Percentiles rank a stretch among this genome's conserved stretches.
These are phyloP conservation scores for Tricholoma matsutake DNA, from an alignment of 768 basidiomycete genomes.

Conservation along the genomic window DNA sequence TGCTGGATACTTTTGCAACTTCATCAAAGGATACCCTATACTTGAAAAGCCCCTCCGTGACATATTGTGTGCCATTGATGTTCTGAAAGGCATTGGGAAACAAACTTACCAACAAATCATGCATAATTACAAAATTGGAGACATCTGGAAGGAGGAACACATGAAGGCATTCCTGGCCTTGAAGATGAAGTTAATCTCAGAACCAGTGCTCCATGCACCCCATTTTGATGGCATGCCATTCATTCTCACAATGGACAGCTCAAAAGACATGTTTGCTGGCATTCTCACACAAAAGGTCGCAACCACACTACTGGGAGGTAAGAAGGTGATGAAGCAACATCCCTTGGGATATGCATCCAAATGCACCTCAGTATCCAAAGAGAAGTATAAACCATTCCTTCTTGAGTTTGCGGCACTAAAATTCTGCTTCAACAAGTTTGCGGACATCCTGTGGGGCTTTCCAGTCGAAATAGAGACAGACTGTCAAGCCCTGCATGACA, in stretches of 20 bases:
- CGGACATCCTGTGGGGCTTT: conserved; percentile 21
- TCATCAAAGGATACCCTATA: not conserved
- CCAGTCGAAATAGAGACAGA: conserved; percentile 31
- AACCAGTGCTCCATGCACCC: conserved; percentile 24
- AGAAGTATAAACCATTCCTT: conserved; percentile 27
- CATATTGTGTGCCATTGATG: not conserved
- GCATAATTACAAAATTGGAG: not conserved
- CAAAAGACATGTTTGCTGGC: conserved; percentile 32
- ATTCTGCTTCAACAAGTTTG: conserved; percentile 25
- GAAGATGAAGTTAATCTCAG: conserved; percentile 22
- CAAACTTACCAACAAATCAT: not conserved
- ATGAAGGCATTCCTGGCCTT: conserved; percentile 6
- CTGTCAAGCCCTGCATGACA: conserved; percentile 24
- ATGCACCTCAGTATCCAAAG: conserved; percentile 21
- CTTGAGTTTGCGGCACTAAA: conserved; percentile 31
- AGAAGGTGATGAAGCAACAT: conserved; percentile 12
- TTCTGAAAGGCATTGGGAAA: not conserved
- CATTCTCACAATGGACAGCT: conserved; percentile 36
- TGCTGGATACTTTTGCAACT: not conserved
- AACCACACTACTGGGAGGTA: conserved; percentile 16
- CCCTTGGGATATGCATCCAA: conserved; percentile 32
- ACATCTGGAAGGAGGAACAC: not conserved
- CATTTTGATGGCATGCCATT: conserved; percentile 30
- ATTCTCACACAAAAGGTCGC: conserved; percentile 25
- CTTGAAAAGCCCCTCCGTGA: not conserved